Evolutionary conservation across 441 rosid species (phyloP).

Genomic region (Aquilaria agallochum): DNA sequence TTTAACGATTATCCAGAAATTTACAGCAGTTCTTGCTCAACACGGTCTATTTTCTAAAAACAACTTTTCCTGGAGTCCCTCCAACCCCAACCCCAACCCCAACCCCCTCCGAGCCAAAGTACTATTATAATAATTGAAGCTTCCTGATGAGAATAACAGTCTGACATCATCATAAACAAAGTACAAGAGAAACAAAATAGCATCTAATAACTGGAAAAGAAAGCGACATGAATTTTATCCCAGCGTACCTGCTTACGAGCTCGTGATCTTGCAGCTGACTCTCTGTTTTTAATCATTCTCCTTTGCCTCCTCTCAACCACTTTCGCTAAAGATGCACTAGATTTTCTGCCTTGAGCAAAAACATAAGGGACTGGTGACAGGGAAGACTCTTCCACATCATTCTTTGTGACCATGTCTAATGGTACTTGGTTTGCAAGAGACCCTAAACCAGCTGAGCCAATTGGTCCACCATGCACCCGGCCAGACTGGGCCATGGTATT

Average conservation of each 20-base stretch:
- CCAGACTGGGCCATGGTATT: constrained; percentile 45
- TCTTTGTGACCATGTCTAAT: constrained; percentile 46
- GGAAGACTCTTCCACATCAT: constrained; percentile 33
- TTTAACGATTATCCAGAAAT: too few relatives aligned
- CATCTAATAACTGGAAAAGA: not conserved
- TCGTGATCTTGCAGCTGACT: constrained; percentile 80
- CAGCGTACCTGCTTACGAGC: constrained; percentile 70
- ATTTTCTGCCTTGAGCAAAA: constrained; percentile 53
- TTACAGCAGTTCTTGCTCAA: too few relatives aligned
- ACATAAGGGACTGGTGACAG: constrained; percentile 59
- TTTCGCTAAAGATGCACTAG: constrained; percentile 51
- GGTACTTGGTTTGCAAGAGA: constrained; percentile 53
- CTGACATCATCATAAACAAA: too few relatives aligned
- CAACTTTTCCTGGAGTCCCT: too few relatives aligned
- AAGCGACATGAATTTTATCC: not conserved
- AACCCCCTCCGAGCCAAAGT: too few relatives aligned
- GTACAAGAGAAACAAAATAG: not conserved
- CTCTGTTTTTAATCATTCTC: constrained; percentile 80
- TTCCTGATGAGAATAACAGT: too few relatives aligned
- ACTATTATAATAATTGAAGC: too few relatives aligned
- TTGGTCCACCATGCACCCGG: constrained; percentile 40
- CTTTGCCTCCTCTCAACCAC: constrained; percentile 77
- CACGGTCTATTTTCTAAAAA: too few relatives aligned
- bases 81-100: too few relatives aligned
- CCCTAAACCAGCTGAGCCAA: constrained; percentile 40